Base-by-base conservation (phyloP, 2,329 filamentous ascomycete genomes). In the Pestalotiopsis sp. region DNA sequence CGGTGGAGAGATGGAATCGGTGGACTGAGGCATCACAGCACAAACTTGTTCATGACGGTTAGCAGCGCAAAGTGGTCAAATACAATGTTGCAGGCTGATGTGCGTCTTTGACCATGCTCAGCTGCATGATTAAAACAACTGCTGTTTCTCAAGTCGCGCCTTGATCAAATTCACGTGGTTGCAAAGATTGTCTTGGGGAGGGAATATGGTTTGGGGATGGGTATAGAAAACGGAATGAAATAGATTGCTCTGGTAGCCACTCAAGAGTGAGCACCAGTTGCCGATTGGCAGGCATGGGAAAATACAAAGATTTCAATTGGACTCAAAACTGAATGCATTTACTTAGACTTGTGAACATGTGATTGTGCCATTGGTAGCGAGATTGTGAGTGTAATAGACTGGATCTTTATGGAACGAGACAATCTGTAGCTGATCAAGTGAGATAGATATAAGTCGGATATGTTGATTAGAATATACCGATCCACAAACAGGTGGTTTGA, bases 261-360 rank as follows among this genome's bases (percentile, higher is more conserved):
- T 31, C n/a, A 23, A 62, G 36, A 41, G 36, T 41, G 6, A 39
- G 14, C 11, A 31, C 13, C 23, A 25, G n/a, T 36, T 14, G 36
- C n/a, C n/a, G 14, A 20, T 31, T 41, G 59, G 59, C 4, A 20
- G 36, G 59, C 31, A 62, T 38, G 20, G 59, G n/a, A 38, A 62
- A 36, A 62, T 25, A 65, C 17, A 65, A 49, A 36, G n/a, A n/a
- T 65, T 56, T 25, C 4, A 23, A n/a, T 65, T 20, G 62, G 41
- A n/a, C 62, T 20, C 49, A 39, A 52, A 52, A 65, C 36, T 52
- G 11, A 65, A 56, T 65, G 49, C 45, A 17, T 36, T 4, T 36
- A 17, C 57, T 52, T 52, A 4, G 17, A 7, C 23, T 23, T 23
- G 57, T 27, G 57, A 59, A 27, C 25, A 23, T 27, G 12, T 58